Conservation (phyloP, 2,329 filamentous ascomycete genomes). For the Claviceps quebecensis region DNA sequence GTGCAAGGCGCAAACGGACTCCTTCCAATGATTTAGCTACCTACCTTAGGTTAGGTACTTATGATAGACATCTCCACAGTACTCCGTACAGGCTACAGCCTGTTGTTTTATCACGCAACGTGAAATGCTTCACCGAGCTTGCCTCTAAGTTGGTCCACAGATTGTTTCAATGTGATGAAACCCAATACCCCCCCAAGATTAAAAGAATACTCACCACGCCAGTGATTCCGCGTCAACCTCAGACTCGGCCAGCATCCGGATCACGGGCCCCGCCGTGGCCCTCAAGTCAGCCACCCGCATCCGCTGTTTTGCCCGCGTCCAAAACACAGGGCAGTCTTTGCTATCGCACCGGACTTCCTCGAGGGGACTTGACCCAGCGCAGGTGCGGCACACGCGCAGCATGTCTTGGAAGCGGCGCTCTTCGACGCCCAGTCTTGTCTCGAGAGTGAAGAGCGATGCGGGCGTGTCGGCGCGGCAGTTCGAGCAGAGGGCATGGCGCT, state of each 20-base stretch:
- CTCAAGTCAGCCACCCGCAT: slow-evolving; percentile 30
- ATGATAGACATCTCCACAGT: too few species aligned
- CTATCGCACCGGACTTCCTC: slow-evolving; percentile 82
- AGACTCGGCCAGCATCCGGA: slow-evolving; percentile 17
- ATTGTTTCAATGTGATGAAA: too few species aligned
- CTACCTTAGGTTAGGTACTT: too few species aligned
- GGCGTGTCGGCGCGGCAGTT: slow-evolving; percentile 41
- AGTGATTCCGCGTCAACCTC: slow-evolving; percentile 13
- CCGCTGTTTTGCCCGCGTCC: slow-evolving; percentile 53
- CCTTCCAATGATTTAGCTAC: too few species aligned
- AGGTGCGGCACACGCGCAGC: slow-evolving; percentile 62
- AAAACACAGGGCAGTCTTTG: slow-evolving; percentile 86
- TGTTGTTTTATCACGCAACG: too few species aligned
- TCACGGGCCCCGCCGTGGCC: slow-evolving; percentile 17
- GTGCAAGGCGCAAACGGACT: too few species aligned
- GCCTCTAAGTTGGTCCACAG: too few species aligned
- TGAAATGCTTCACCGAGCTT: too few species aligned
- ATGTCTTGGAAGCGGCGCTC: slow-evolving; percentile 53
- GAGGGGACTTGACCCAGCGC: slow-evolving; percentile 55
- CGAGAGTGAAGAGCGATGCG: slow-evolving; percentile 49
- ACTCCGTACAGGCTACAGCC: too few species aligned
- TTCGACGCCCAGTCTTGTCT: slow-evolving; percentile 43
- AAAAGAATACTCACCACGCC: slow-evolving; percentile 17
- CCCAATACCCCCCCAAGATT: too few species aligned
- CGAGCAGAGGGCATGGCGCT: slow-evolving; percentile 36